Base-by-base conservation (phyloP, 2,329 filamentous ascomycete genomes). In the Talaromyces sp. region DNA sequence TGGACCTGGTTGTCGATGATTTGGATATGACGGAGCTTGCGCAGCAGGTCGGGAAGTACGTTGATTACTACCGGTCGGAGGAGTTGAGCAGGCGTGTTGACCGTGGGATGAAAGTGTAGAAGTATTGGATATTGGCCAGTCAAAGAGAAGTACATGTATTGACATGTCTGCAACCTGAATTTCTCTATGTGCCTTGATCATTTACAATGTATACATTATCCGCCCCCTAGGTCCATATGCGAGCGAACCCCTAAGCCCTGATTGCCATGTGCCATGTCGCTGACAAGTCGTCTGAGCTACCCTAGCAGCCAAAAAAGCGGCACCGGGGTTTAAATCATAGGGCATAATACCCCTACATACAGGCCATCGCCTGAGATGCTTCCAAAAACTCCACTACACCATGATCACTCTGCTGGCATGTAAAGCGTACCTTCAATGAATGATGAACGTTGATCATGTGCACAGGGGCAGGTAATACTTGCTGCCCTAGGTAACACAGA, bases 401-500 rank as follows among this genome's bases (percentile, higher is more conserved):
- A 52, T 9, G 6, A 33, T 33, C 48, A 54, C 35, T 35, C 21
- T 21, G 37, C n/a, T 18, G 3, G 8, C 1, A 21, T 54, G 31
- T n/a, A 52, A 23, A n/a, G 23, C 31, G 37, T 31, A 21, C n/a
- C n/a, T 35, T 37, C 48, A 33, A 31, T 23, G 12, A 48, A 25
- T 50, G 46, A n/a, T 28, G 23, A 28, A 50, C n/a, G 46, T 50
- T 28, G 50, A 37, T 54, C 31, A 54, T 54, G 23, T 54, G 50
- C 50, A n/a, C 50, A 23, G 11, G 11, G 6, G 28, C 18, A 54
- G 11, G 50, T 35, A 31, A 54, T 37, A 54, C 48, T 35, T 23
- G 14, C 18, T 54, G 14, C n/a, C 28, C 28, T 48, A 21, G 28
- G 28, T 21, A 54, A 54, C 48, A 21, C n/a, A 31, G 16, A 28